Conservation (phyloP, 1,139 yeast genomes). For the Diutina sp. region DNA sequence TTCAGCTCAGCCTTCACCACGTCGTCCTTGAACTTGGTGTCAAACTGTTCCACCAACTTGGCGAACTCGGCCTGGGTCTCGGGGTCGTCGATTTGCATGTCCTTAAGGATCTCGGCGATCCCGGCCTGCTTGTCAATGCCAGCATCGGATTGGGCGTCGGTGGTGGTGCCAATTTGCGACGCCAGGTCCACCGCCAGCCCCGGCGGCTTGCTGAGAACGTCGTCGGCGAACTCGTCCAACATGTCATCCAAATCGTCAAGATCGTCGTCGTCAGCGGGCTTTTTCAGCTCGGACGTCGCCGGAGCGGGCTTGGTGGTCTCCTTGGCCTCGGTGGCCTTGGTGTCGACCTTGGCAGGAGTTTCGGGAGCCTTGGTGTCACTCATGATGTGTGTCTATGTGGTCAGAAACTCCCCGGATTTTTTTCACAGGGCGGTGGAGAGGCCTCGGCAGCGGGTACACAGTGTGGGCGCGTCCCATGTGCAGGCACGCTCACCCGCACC, state of each 20-base stretch:
- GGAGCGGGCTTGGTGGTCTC: not conserved
- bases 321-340: not conserved
- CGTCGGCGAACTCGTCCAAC: conserved; percentile 68
- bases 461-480: not conserved
- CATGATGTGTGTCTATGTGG: not conserved
- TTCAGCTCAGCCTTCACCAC: conserved; percentile 17
- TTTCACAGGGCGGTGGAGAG: not conserved
- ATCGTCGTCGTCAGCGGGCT: conserved; percentile 36
- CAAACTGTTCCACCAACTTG: conserved; percentile 33
- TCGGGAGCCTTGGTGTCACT: not conserved
- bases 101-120: conserved; percentile 44
- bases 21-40: conserved; percentile 21
- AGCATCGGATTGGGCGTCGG: conserved; percentile 17
- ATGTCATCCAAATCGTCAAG: conserved; percentile 61
- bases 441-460: not conserved
- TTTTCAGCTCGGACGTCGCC: conserved; percentile 3
- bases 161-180: conserved; percentile 5
- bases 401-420: not conserved
- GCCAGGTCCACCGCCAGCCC: conserved; percentile 20
- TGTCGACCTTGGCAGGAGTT: not conserved
- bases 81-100: conserved; percentile 45
- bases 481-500: not conserved
- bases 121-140: conserved; percentile 30
- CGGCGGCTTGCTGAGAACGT: conserved; percentile 53
- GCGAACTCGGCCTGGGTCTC: conserved; percentile 47